Evolutionary conservation across 23 red algal genomes (phyloP).

Genomic region (Cyanidioschyzon merolae): DNA sequence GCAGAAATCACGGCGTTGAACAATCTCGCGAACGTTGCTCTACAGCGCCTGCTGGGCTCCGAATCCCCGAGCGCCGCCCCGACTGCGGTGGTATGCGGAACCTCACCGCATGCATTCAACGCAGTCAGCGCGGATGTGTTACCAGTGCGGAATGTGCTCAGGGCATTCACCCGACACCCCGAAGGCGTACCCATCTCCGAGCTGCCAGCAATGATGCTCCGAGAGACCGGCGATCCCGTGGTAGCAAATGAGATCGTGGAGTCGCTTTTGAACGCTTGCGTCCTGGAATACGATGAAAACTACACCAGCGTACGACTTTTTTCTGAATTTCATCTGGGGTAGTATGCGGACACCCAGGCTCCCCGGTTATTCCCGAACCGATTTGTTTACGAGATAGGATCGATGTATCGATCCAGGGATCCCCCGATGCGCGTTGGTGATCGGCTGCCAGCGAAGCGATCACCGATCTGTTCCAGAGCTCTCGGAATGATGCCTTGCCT

Average conservation of each 20-base stretch:
- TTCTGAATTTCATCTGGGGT: background rate
- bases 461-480: no score
- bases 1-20: background rate
- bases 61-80: background rate
- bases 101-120: background rate
- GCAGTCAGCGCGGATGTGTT: background rate
- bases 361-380: no score
- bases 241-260: background rate
- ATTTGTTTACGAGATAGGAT: no score
- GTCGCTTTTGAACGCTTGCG: background rate
- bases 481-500: no score
- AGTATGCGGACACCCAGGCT: no score
- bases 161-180: background rate
- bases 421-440: no score
- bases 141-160: background rate
- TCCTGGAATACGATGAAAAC: background rate
- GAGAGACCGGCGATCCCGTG: background rate
- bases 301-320: background rate
- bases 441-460: no score
- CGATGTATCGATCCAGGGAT: no score
- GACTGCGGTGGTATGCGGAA: background rate
- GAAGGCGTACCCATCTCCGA: background rate
- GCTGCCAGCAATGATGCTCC: background rate
- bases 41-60: background rate
- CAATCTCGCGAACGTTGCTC: background rate